Percentiles rank a stretch among this genome's conserved stretches.
Evolutionary conservation across 176 grass and related monocot species (phyloP).

Genomic region (Musa beccarii): DNA sequence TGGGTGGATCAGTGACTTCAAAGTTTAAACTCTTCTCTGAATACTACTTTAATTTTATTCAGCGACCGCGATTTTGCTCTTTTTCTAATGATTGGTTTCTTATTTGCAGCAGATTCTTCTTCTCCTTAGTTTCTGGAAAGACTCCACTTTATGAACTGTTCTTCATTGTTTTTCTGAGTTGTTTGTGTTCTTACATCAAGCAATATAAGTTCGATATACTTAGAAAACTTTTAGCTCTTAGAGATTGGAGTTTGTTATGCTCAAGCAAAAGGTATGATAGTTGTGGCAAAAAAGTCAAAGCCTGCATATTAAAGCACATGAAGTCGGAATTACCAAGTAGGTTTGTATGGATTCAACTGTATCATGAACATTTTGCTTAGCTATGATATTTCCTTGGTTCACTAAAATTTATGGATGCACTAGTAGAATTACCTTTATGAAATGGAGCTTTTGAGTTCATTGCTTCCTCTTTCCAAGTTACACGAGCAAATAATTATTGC

Average conservation of each 20-base stretch:
- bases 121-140: no score
- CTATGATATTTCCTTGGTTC: neutral
- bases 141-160: no score
- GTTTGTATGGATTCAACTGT: no score
- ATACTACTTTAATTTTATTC: neutral
- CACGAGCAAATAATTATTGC: no score
- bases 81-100: neutral
- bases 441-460: neutral
- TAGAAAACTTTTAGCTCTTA: neutral
- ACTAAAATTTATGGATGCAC: neutral
- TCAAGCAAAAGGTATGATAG: neutral
- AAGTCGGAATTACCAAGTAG: no score
- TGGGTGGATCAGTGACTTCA: neutral
- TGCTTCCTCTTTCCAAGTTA: no score
- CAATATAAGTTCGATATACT: neutral
- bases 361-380: no score
- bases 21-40: neutral
- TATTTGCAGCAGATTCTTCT: neutral
- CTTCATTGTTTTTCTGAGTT: neutral
- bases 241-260: neutral
- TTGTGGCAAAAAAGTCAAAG: neutral
- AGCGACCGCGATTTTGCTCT: neutral
- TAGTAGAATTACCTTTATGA: neutral
- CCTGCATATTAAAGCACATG: no score
- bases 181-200: neutral